Evolutionary conservation across 2,329 filamentous ascomycete species (phyloP).

Genomic region (Arthroderma uncinatum): DNA sequence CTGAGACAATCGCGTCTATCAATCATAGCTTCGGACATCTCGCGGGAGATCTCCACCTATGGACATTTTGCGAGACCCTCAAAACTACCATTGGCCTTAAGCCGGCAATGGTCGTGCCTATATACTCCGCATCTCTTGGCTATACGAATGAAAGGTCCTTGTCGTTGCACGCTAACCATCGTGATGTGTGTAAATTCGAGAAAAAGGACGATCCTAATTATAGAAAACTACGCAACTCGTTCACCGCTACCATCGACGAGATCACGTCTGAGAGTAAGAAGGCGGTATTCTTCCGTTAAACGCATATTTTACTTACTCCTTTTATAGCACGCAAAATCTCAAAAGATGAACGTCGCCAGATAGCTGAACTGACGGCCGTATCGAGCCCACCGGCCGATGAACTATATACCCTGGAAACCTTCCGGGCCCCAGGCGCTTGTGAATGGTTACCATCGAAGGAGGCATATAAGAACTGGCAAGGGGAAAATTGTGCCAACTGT

Average conservation of each 20-base stretch:
- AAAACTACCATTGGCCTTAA: not conserved
- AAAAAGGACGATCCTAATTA: conserved; percentile 24
- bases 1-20: not conserved
- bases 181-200: not conserved
- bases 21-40: not conserved
- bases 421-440: conserved; percentile 23
- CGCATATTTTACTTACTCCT: not conserved
- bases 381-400: conserved; percentile 19
- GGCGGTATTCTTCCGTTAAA: not conserved
- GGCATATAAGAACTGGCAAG: not conserved
- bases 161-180: not conserved
- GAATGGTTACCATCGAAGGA: conserved; percentile 17
- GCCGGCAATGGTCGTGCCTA: not conserved
- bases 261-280: conserved; percentile 13
- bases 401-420: conserved; percentile 17
- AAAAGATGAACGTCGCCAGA: not conserved
- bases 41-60: not conserved
- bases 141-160: not conserved
- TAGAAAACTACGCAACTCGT: conserved; percentile 23
- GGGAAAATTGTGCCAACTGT: not conserved
- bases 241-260: conserved; percentile 22
- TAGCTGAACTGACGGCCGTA: conserved; percentile 8
- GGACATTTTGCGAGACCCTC: not conserved
- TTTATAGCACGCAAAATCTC: not conserved
- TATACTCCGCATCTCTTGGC: not conserved